These are phyloP conservation scores for Hypoxylon perforatum DNA, from an alignment of 495 filamentous ascomycete genomes.

Conservation along the genomic window DNA sequence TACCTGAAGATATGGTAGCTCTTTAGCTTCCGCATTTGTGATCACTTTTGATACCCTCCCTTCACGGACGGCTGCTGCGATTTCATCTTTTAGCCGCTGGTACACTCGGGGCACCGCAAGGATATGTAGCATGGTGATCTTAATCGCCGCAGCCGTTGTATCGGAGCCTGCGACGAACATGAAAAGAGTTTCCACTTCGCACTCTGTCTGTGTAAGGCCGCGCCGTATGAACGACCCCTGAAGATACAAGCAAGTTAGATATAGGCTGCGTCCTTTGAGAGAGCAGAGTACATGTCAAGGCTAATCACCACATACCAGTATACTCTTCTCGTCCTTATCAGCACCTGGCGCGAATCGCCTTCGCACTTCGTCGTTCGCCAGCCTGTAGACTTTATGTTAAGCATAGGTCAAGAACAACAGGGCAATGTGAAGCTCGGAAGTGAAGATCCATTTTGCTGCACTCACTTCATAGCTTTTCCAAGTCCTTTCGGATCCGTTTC, in stretches of 20 bases:
- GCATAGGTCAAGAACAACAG: not conserved
- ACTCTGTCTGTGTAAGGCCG: slow-evolving; percentile 34
- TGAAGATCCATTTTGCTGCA: not conserved
- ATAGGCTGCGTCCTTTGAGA: slow-evolving; percentile 25
- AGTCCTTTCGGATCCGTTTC: slow-evolving; percentile 62
- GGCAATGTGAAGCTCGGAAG: not conserved
- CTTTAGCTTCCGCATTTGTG: slow-evolving; percentile 52
- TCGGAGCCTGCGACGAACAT: slow-evolving; percentile 72
- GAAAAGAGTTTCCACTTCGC: slow-evolving; percentile 48
- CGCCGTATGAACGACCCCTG: slow-evolving; percentile 39
- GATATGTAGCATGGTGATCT: slow-evolving; percentile 64
- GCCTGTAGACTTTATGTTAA: not conserved
- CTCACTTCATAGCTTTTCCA: not conserved
- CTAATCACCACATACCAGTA: not conserved
- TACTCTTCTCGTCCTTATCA: not conserved
- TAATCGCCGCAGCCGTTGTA: slow-evolving; percentile 68
- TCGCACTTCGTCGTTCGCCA: slow-evolving; percentile 1
- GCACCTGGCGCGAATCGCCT: slow-evolving; percentile 27
- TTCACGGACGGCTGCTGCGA: slow-evolving; percentile 54
- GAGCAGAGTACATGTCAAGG: not conserved
- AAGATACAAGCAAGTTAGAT: slow-evolving; percentile 18
- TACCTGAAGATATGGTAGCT: slow-evolving; percentile 58
- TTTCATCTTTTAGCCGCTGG: slow-evolving; percentile 65
- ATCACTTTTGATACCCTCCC: slow-evolving; percentile 50
- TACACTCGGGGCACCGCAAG: slow-evolving; percentile 60